phyloP scores from a whole-genome alignment of 257 asterid species.

The Forsythia viridissima region DNA sequence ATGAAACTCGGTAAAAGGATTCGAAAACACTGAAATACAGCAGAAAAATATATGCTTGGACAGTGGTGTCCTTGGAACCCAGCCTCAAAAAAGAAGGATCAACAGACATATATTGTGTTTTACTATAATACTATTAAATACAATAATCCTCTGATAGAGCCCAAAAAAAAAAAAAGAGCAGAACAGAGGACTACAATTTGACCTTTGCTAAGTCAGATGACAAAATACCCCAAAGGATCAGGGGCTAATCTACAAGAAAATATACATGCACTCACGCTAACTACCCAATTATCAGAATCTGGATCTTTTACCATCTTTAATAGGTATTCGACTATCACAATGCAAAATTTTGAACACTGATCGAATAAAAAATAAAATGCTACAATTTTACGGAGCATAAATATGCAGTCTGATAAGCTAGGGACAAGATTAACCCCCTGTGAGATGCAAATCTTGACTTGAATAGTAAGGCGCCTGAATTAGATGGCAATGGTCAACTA shows the following conservation, averaged over 20 bases:
- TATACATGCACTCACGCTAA: not conserved
- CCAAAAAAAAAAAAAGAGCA: not conserved
- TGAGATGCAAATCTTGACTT: not conserved
- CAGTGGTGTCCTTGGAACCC: not conserved
- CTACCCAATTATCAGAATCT: slow-evolving; percentile 7
- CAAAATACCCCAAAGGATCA: slow-evolving; percentile 4
- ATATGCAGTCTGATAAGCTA: not conserved
- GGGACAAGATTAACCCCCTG: not conserved
- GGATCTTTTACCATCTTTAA: not conserved
- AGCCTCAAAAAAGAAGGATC: not conserved
- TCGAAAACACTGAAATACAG: not conserved
- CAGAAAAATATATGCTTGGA: not conserved
- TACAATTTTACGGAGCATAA: not conserved
- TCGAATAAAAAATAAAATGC: not conserved
- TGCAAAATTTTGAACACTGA: not conserved
- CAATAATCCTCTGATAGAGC: not conserved
- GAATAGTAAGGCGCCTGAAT: not conserved
- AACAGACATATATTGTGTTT: not conserved
- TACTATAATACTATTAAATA: not conserved
- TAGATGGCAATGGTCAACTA: not conserved
- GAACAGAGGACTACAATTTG: not conserved
- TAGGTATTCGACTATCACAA: not conserved
- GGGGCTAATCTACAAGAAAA: not conserved
- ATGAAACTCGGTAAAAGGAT: not conserved
- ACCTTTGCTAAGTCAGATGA: slow-evolving; percentile 1